Percentiles rank a stretch among this genome's conserved stretches.
phyloP scores from a whole-genome alignment of 1,284 basidiomycete species.

The Cystobasidiaceae sp. region DNA sequence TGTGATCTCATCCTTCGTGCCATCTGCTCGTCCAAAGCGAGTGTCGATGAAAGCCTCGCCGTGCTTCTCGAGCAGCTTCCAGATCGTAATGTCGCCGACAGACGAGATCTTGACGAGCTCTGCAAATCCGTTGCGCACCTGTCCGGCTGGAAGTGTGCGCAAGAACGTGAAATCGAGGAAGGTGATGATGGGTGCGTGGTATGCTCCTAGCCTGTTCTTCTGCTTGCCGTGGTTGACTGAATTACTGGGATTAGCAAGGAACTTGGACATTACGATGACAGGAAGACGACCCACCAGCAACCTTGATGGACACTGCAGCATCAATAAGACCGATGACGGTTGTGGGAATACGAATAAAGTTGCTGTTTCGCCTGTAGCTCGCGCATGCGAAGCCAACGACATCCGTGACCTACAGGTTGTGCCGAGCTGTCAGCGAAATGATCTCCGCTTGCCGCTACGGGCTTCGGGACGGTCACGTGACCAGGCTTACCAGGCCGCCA shows the following conservation, averaged over 20 bases:
- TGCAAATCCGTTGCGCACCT: constrained; percentile 51
- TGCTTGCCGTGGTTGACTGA: constrained; percentile 49
- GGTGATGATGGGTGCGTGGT: constrained; percentile 51
- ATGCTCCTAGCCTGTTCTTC: constrained; percentile 49
- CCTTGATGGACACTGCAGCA: constrained; percentile 50
- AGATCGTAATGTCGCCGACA: constrained; percentile 49
- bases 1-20: constrained; percentile 45
- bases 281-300: no score
- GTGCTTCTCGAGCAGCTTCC: constrained; percentile 50
- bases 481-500: constrained; percentile 50
- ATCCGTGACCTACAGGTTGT: constrained; percentile 30
- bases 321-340: constrained; percentile 52
- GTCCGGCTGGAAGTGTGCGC: constrained; percentile 50
- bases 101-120: constrained; percentile 52
- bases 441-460: neutral
- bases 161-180: constrained; percentile 52
- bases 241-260: no score
- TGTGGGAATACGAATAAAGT: constrained; percentile 52
- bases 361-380: constrained; percentile 49
- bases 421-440: constrained; percentile 37
- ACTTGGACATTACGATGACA: no score
- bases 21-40: constrained; percentile 48
- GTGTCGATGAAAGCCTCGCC: constrained; percentile 50
- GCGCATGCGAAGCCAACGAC: constrained; percentile 50
- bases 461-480: constrained; percentile 19